Conservation (phyloP, 2,329 filamentous ascomycete species). For the Lecanicillium sp. region DNA sequence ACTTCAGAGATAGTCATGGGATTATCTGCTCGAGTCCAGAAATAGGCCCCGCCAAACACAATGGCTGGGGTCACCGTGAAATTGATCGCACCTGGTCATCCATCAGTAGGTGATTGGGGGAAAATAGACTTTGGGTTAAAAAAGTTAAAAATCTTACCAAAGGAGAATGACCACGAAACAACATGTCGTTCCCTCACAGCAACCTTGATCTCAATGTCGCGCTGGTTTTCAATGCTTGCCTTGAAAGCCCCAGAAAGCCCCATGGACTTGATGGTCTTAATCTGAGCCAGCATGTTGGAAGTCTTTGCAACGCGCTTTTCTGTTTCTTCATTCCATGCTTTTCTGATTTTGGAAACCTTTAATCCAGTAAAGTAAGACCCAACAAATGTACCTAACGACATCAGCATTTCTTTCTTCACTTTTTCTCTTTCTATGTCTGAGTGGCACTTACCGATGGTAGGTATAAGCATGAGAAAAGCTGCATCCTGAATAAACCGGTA, state of each 20-base stretch:
- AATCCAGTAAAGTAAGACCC: background rate
- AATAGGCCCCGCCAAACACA: background rate
- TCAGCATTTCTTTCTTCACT: background rate
- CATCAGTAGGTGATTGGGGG: background rate
- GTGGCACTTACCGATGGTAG: background rate
- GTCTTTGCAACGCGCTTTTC: constrained; percentile 4
- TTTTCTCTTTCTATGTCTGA: background rate
- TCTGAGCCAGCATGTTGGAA: constrained; percentile 6
- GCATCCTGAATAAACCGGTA: background rate
- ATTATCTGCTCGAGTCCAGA: background rate
- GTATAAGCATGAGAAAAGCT: background rate
- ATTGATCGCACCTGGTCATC: background rate
- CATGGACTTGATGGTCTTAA: background rate
- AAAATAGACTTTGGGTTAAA: background rate
- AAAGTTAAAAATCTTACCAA: background rate
- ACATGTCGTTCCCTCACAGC: background rate
- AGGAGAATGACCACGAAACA: background rate
- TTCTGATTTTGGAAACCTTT: background rate
- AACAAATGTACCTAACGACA: background rate
- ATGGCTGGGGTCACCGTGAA: background rate
- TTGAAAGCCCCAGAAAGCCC: background rate
- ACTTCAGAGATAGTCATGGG: background rate
- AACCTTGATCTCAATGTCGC: background rate
- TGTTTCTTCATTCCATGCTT: background rate
- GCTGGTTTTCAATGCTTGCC: background rate